Evolutionary conservation across 805 yeast species (phyloP), one percentile per base, ranked within the genome.

Genomic region (Candida cerambycidarum): DNA sequence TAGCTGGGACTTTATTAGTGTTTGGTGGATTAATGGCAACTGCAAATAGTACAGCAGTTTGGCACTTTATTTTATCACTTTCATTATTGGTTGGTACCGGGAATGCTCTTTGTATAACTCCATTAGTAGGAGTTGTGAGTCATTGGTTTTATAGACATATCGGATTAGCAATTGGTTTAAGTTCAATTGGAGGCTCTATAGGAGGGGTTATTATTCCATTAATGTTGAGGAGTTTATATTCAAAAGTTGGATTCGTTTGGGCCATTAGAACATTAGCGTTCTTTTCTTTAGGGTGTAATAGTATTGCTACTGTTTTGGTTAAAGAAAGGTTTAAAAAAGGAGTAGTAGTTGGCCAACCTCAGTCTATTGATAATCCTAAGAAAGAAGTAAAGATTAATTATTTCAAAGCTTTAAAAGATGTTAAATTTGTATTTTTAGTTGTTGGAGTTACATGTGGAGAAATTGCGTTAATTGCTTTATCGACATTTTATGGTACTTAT

Each of bases 161-260:
- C 39, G 53, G 60, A 21, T 36, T 45, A 29, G 50, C 83, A 1
- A 65, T 80, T 27, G 86, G 88, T 0, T 49, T 81, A 3, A 82
- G 83, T 3, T 78, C 83, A 42, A 61, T 79, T 61, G 89, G 88
- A 2, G 86, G 86, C 1, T 78, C 85, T 3, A 59, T 80, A 5
- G 89, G 88, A 1, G 89, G 89, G 3, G 67, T 81, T 9, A 54
- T 80, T 4, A 76, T 79, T 55, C 86, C 89, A 1, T 58, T 82
- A 29, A 60, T 78, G 57, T 58, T 81, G 45, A 62, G 74, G 43
- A 55, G 66, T 10, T 55, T 79, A 39, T 75, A 76, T 47, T 55
- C 63, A 1, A 54, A 57, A 11, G 58, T 76, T n/a, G 86, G 88
- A 1, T 83, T 69, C 55, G 71, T 65, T 1, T 82, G 86, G 85